Evolutionary conservation across 1,284 basidiomycete species (phyloP).

Genomic region (Phenoliferia sp.): DNA sequence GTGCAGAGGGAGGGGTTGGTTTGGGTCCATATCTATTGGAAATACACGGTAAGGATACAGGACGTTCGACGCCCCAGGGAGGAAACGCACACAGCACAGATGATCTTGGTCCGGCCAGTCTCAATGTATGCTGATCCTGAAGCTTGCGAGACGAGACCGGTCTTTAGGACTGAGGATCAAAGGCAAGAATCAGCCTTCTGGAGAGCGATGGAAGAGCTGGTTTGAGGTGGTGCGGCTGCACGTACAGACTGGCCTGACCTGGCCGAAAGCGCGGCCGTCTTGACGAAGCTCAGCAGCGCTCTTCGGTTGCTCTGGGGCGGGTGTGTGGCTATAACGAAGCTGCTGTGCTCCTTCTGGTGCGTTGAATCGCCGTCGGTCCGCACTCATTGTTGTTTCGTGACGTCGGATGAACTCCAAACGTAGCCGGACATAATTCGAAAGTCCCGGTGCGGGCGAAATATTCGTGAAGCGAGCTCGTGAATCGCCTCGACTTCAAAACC

Average conservation of each 20-base stretch:
- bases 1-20: constrained; percentile 46
- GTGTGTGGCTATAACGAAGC: not conserved
- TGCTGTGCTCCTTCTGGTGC: constrained; percentile 73
- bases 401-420: not conserved
- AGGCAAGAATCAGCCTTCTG: not conserved
- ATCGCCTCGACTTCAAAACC: not conserved
- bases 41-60: not conserved
- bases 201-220: not conserved
- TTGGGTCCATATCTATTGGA: constrained; percentile 74
- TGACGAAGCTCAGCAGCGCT: constrained; percentile 42
- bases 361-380: constrained; percentile 75
- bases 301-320: constrained; percentile 33
- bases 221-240: constrained; percentile 18
- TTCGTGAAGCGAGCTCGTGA: not conserved
- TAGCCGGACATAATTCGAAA: not conserved
- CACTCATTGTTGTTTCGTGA: not conserved
- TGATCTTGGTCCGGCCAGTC: constrained; percentile 80
- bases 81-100: constrained; percentile 75
- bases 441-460: no score
- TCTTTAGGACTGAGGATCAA: constrained; percentile 64
- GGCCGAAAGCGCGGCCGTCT: constrained; percentile 53
- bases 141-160: constrained; percentile 83
- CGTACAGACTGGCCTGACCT: constrained; percentile 80
- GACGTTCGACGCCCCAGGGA: not conserved
- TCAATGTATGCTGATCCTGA: constrained; percentile 96